Evolutionary conservation across 257 asterid species (phyloP), one percentile per base, ranked within the genome.

Genomic region (Ophiorrhiza pumila): DNA sequence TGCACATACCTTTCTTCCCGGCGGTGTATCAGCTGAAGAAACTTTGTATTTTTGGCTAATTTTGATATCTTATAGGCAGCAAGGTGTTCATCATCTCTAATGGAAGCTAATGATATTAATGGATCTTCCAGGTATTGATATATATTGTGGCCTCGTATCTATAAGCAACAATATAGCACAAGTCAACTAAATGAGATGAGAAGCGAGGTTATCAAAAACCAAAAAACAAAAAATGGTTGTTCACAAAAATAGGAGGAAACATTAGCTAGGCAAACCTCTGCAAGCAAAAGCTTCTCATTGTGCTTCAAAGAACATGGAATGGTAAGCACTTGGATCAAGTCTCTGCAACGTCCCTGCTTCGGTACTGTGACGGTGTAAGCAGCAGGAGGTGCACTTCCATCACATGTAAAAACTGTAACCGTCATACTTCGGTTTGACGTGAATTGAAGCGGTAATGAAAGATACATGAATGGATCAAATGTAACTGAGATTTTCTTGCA

Each of bases 381-480:
- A 76, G 88, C 83, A 57, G 99, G 98, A 67, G 89, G 80, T 42
- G 95, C 94, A 83, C 97, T 95, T 77, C 98, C 99, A 77, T 95
- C 97, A 22, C 99, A 88, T 22, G 99, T 90, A 78, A 95, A 95
- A 74, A 95, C 91, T 41, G 99, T 95, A 56, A 95, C 90, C 2
- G 96, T 89, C 97, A 92, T 95, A 79, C 84, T 90, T 39, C 99
- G 95, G 68, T 90, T 82, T 68, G 91, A 85, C 32, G 99, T 87
- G 4, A 96, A 83, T 84, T 90, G 98, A 80, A 95, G 96, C 1
- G 99, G 98, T 85, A 95, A 71, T 65, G 99, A 95, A 50, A 95
- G 91, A 75, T 95, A 95, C 99, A 95, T 95, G 88, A 92, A 92
- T 22, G 99, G 99, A 83, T 95, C 99, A 60, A 95, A 95, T 69